Evolutionary conservation across 495 filamentous ascomycete species (phyloP).

Genomic region (Elasticomyces elasticus): DNA sequence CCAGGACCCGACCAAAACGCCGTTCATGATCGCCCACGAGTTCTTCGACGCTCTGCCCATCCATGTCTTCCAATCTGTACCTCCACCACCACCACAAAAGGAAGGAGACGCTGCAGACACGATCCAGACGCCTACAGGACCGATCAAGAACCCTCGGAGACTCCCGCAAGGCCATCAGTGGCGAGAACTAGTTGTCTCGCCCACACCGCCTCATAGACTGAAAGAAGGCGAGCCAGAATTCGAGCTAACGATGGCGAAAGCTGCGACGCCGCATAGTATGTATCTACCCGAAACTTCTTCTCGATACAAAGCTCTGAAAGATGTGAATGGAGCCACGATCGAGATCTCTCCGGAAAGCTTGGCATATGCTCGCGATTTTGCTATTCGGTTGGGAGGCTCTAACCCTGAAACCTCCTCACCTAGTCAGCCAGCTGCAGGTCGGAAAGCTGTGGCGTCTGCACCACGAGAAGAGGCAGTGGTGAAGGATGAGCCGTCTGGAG

Average conservation of each 20-base stretch:
- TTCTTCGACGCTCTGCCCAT: slow-evolving; percentile 99
- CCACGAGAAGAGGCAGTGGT: slow-evolving; percentile 17
- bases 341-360: slow-evolving; percentile 83
- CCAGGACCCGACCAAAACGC: slow-evolving; percentile 54
- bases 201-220: slow-evolving; percentile 44
- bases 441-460: slow-evolving; percentile 9
- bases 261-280: slow-evolving; percentile 66
- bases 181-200: slow-evolving; percentile 79
- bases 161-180: slow-evolving; percentile 43
- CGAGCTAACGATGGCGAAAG: slow-evolving; percentile 63
- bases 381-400: slow-evolving; percentile 65
- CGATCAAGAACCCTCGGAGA: slow-evolving; percentile 26
- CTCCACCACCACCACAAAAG: slow-evolving; percentile 31
- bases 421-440: slow-evolving; percentile 36
- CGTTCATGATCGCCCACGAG: slow-evolving; percentile 92
- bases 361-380: slow-evolving; percentile 69
- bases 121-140: slow-evolving; percentile 31
- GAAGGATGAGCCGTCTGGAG: slow-evolving; percentile 61
- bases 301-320: slow-evolving; percentile 66
- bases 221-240: slow-evolving; percentile 56
- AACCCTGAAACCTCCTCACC: slow-evolving; percentile 39
- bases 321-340: slow-evolving; percentile 54
- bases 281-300: slow-evolving; percentile 76
- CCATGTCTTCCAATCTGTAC: slow-evolving; percentile 77
- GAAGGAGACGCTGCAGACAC: slow-evolving; percentile 28